A percentile compares a stretch with the other conserved stretches of the same genome.
Evolutionary conservation across 192 early-diverging fungal species (phyloP).

Genomic region (Phlyctochytrium planicorne): DNA sequence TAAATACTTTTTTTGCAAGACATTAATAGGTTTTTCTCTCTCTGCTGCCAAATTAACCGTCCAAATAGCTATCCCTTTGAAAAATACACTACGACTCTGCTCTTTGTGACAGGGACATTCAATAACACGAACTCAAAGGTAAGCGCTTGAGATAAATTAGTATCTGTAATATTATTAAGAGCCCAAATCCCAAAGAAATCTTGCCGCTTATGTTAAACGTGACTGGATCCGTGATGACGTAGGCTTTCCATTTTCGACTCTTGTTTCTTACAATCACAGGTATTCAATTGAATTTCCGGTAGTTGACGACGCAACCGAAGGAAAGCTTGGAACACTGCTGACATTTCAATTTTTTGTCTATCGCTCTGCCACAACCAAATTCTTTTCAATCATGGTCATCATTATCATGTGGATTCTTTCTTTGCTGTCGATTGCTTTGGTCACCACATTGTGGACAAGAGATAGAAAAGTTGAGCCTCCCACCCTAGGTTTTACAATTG

Average conservation of each 20-base stretch:
- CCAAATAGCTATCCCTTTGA: slow-evolving; percentile 2
- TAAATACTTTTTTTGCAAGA: no score
- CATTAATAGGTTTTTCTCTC: no score
- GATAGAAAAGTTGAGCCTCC: slow-evolving; percentile 30
- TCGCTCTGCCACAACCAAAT: slow-evolving; percentile 14
- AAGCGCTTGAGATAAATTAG: no score
- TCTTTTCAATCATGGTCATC: slow-evolving; percentile 27
- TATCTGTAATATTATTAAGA: no score
- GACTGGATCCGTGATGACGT: neutral
- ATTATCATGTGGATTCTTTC: slow-evolving; percentile 26
- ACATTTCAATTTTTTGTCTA: neutral
- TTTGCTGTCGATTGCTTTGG: slow-evolving; percentile 14
- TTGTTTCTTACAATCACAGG: neutral
- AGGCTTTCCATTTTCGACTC: neutral
- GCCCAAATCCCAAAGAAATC: neutral
- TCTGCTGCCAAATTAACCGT: neutral
- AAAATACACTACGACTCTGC: neutral
- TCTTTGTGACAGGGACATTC: neutral
- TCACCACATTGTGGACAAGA: slow-evolving; percentile 16
- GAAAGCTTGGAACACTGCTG: neutral
- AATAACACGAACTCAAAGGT: neutral
- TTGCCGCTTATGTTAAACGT: neutral
- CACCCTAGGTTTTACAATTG: slow-evolving; percentile 15
- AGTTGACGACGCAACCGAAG: neutral
- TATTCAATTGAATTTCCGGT: neutral